A percentile compares a stretch with the other conserved stretches of the same genome.
Conservation (phyloP, 2,329 filamentous ascomycete species). For the Pezicula neosporulosa region DNA sequence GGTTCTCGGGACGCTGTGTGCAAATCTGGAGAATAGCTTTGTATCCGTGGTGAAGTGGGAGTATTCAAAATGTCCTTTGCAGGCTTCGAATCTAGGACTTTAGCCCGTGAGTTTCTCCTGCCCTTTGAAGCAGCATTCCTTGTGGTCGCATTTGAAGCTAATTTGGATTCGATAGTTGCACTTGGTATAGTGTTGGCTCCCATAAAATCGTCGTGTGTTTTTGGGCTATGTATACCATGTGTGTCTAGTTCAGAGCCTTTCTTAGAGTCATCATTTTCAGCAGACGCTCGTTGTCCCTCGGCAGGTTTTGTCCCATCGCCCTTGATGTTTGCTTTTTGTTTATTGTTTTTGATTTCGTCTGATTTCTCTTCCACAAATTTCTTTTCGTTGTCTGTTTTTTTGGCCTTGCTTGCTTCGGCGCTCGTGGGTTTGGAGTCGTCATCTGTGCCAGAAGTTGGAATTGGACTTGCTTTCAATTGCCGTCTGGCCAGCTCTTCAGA, state of each 20-base stretch:
- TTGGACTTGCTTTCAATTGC: neutral
- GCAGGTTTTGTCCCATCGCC: too few relatives aligned
- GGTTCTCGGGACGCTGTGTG: conserved; percentile 7
- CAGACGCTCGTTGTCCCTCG: too few relatives aligned
- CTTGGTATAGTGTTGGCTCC: neutral
- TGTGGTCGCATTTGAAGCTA: conserved; percentile 4
- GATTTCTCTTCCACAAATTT: too few relatives aligned
- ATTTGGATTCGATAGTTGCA: conserved; percentile 4
- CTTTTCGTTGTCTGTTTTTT: too few relatives aligned
- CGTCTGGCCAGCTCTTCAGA: conserved; percentile 13
- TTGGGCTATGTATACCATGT: too few relatives aligned
- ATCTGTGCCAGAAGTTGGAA: neutral
- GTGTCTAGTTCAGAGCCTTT: too few relatives aligned
- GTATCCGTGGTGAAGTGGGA: conserved; percentile 9
- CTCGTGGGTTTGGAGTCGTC: neutral
- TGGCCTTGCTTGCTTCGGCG: neutral
- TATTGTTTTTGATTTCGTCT: too few relatives aligned
- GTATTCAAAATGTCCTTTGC: conserved; percentile 22
- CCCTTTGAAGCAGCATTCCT: conserved; percentile 4
- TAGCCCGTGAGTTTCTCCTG: conserved; percentile 7
- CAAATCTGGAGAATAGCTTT: conserved; percentile 7
- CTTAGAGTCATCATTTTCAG: too few relatives aligned
- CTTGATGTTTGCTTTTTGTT: too few relatives aligned
- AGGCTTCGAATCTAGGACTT: conserved; percentile 20
- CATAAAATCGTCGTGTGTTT: too few relatives aligned